These are phyloP conservation scores for Yamadazyma mexicana DNA, from an alignment of 1,139 yeast genomes.

Conservation along the genomic window DNA sequence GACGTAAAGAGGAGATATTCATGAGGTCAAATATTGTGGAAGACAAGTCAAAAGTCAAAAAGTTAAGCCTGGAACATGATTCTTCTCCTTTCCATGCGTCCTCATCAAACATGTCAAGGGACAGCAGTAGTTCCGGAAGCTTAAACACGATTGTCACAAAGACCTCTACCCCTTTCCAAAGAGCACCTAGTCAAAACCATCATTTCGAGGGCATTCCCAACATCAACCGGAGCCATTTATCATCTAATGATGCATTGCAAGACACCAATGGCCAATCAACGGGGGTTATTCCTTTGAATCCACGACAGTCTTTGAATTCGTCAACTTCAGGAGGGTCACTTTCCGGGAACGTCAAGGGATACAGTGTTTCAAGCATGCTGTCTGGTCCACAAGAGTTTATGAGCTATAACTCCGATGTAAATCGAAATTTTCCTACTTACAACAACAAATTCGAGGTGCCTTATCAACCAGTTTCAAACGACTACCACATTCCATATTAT, in stretches of 20 bases:
- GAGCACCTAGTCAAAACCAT: background rate
- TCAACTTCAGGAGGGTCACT: constrained; percentile 3
- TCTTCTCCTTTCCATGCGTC: background rate
- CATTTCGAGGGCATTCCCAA: background rate
- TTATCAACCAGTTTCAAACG: constrained; percentile 3
- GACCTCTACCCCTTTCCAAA: background rate
- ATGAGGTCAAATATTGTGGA: background rate
- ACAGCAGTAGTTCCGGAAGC: background rate
- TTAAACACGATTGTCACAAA: background rate
- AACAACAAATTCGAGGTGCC: constrained; percentile 1
- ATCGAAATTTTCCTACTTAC: background rate
- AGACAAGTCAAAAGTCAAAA: background rate
- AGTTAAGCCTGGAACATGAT: background rate
- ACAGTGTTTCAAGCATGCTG: constrained; percentile 2
- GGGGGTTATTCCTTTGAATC: background rate
- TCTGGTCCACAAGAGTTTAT: background rate
- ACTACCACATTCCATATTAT: constrained; percentile 2
- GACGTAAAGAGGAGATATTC: constrained; percentile 11
- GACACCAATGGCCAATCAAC: background rate
- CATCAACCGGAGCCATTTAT: no score
- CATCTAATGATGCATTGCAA: background rate
- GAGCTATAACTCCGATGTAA: background rate
- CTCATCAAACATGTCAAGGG: background rate
- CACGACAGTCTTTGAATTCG: constrained; percentile 1
- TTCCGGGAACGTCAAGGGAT: background rate